Percentiles rank a stretch among this genome's conserved stretches.
Conservation (phyloP, 2,329 filamentous ascomycete species). For the Erysiphe pulchra region DNA sequence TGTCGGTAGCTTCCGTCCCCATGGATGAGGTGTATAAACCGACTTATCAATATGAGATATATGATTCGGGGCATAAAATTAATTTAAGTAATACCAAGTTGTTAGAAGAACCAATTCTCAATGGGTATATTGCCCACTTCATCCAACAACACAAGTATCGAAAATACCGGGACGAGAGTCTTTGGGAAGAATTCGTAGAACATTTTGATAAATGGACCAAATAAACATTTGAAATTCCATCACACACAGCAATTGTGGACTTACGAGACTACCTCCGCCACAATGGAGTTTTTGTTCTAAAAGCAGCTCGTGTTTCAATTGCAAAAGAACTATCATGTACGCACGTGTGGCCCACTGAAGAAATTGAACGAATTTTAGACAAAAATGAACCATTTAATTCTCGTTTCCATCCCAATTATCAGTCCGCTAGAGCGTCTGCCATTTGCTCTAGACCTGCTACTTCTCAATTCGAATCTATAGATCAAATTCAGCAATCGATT, state of each 20-base stretch:
- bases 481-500: too few species aligned
- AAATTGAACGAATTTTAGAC: neutral
- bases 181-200: neutral
- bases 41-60: neutral
- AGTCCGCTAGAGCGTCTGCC: too few species aligned
- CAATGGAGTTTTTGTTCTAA: neutral
- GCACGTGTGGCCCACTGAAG: neutral
- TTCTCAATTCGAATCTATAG: too few species aligned
- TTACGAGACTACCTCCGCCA: neutral
- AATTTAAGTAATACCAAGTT: neutral
- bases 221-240: neutral
- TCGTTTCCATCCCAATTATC: neutral
- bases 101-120: conserved; percentile 2
- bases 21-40: neutral
- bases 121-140: neutral
- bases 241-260: neutral
- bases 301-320: neutral
- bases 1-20: neutral
- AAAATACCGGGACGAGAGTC: neutral
- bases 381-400: too few species aligned
- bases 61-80: neutral
- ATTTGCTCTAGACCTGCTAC: too few species aligned
- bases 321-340: neutral
- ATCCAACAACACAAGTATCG: neutral
- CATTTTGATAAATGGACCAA: neutral